Conservation (phyloP, 2,329 filamentous ascomycete species). For the Botrytis hyacinthi region DNA sequence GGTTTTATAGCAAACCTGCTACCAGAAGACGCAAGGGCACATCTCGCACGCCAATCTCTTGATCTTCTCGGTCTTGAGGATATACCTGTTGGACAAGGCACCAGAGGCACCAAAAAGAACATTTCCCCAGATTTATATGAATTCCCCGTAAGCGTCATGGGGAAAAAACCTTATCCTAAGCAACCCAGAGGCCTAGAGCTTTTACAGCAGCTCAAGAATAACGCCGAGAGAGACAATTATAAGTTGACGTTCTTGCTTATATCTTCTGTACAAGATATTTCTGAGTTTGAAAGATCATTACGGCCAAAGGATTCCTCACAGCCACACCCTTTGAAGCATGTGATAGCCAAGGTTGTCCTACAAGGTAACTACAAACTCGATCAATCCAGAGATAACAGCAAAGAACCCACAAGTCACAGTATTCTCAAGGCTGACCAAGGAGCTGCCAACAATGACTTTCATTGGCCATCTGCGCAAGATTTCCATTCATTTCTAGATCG, state of each 20-base stretch:
- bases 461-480: slow-evolving; percentile 23
- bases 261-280: slow-evolving; percentile 34
- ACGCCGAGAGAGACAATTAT: slow-evolving; percentile 23
- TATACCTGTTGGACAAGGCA: slow-evolving; percentile 32
- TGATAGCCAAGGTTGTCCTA: slow-evolving; percentile 26
- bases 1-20: slow-evolving; percentile 35
- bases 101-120: background rate
- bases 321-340: background rate
- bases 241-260: slow-evolving; percentile 34
- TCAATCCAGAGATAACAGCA: background rate
- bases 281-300: slow-evolving; percentile 22
- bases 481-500: slow-evolving; percentile 30
- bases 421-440: background rate
- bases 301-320: background rate
- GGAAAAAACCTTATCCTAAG: slow-evolving; percentile 1
- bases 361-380: slow-evolving; percentile 26
- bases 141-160: slow-evolving; percentile 32
- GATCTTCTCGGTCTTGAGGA: slow-evolving; percentile 27
- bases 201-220: slow-evolving; percentile 22
- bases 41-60: slow-evolving; percentile 32
- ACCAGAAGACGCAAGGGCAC: slow-evolving; percentile 28
- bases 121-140: slow-evolving; percentile 25
- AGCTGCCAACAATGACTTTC: slow-evolving; percentile 33
- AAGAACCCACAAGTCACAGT: background rate
- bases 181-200: slow-evolving; percentile 24